Conservation (phyloP, 75 land plant genomes). For the Larix kaempferi region DNA sequence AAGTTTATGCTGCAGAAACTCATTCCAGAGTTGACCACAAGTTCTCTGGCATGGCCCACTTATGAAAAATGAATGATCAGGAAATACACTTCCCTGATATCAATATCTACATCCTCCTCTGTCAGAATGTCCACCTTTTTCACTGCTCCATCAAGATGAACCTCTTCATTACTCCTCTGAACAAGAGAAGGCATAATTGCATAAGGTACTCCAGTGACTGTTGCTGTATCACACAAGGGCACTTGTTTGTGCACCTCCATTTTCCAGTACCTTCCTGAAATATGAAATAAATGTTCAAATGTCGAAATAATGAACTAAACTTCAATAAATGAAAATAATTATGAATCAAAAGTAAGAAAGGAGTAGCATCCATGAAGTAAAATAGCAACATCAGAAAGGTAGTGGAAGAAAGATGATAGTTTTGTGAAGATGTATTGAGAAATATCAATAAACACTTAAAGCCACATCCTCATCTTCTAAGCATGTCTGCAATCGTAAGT, state of each 20-base stretch:
- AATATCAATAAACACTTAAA: background rate
- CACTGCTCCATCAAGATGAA: conserved; percentile 20
- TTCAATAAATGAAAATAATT: background rate
- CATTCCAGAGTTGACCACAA: conserved; percentile 74
- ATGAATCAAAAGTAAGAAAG: background rate
- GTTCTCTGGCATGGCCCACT: conserved; percentile 84
- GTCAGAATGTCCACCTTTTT: background rate
- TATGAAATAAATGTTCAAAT: background rate
- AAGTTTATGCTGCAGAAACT: conserved; percentile 83
- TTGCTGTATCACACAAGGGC: conserved; percentile 25
- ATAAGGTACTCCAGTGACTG: conserved; percentile 20
- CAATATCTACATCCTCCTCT: conserved; percentile 65
- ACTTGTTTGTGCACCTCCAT: conserved; percentile 48
- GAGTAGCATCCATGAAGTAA: background rate
- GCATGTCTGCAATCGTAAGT: background rate
- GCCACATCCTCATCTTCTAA: background rate
- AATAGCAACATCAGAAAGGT: background rate
- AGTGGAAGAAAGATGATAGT: background rate
- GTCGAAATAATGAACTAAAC: no score
- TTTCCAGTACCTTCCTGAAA: conserved; percentile 9
- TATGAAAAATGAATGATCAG: conserved; percentile 85
- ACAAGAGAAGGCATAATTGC: conserved; percentile 25
- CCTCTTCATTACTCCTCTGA: conserved; percentile 20
- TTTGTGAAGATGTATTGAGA: background rate
- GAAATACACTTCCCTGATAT: conserved; percentile 84